phyloP scores from a whole-genome alignment of 1,284 basidiomycete species.

The Microstroma glucosiphilum region DNA sequence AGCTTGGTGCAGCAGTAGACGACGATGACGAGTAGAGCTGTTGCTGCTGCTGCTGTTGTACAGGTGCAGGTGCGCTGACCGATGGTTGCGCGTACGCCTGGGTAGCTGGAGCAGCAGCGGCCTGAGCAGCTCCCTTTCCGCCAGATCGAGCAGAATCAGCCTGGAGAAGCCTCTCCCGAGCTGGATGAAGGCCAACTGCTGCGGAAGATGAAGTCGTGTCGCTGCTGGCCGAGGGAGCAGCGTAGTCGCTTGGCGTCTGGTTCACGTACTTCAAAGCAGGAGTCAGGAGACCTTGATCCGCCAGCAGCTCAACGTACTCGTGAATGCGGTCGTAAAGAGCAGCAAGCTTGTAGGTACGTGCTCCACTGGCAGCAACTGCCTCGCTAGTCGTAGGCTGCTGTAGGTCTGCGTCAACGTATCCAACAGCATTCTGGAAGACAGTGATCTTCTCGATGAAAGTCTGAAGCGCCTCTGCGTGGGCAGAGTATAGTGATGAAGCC shows the following conservation, averaged over 20 bases:
- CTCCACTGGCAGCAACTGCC: conserved; percentile 55
- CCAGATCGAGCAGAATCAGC: conserved; percentile 30
- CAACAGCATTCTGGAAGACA: conserved; percentile 82
- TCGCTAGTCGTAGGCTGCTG: conserved; percentile 53
- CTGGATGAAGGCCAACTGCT: neutral
- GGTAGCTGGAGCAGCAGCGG: neutral
- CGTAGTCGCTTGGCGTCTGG: conserved; percentile 72
- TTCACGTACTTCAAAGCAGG: conserved; percentile 75
- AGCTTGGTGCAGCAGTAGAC: neutral
- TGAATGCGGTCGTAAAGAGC: conserved; percentile 85
- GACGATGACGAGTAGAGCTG: neutral
- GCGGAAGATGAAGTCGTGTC: too few relatives aligned
- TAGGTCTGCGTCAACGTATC: conserved; percentile 78
- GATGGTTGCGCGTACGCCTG: too few relatives aligned
- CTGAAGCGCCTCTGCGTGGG: conserved; percentile 81
- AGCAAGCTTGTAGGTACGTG: conserved; percentile 73
- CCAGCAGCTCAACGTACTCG: conserved; percentile 89
- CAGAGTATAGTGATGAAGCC: conserved; percentile 59
- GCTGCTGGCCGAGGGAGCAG: neutral
- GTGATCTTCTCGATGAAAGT: conserved; percentile 95
- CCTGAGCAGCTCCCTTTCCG: conserved; percentile 18
- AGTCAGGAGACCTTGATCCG: conserved; percentile 77
- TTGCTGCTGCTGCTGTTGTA: neutral
- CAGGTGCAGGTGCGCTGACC: conserved; percentile 18
- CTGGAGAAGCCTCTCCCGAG: conserved; percentile 23